These are phyloP conservation scores for Zelopaecilomyces penicillatus DNA, from an alignment of 2,329 filamentous ascomycete genomes.

Conservation along the genomic window DNA sequence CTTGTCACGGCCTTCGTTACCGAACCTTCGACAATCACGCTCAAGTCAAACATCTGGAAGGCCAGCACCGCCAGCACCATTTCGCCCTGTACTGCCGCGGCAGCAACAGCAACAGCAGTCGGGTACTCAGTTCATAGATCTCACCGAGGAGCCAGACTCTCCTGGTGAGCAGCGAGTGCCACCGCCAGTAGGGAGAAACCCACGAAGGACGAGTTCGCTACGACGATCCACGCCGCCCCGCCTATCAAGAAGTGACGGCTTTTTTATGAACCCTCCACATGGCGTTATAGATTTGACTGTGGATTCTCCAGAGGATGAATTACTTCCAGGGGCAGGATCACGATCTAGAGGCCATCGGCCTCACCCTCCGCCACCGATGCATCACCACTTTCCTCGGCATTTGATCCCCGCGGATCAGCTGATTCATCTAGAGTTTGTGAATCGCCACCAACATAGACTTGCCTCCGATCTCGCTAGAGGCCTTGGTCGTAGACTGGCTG, in stretches of 20 bases:
- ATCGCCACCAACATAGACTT: constrained; percentile 9
- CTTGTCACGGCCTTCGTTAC: neutral
- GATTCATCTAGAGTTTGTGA: constrained; percentile 18
- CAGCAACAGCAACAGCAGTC: constrained; percentile 10
- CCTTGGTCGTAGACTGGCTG: constrained; percentile 18
- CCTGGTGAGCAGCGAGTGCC: constrained; percentile 28
- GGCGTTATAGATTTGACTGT: constrained; percentile 45
- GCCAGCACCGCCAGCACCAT: neutral
- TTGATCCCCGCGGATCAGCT: constrained; percentile 14
- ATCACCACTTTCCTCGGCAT: constrained; percentile 7
- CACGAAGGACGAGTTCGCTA: constrained; percentile 33
- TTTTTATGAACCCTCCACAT: constrained; percentile 24
- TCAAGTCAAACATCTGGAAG: neutral
- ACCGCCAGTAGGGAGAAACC: constrained; percentile 24
- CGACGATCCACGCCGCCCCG: constrained; percentile 30
- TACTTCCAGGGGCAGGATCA: constrained; percentile 2
- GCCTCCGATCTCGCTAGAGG: constrained; percentile 14
- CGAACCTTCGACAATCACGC: neutral
- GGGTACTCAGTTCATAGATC: constrained; percentile 34
- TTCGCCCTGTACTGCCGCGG: neutral
- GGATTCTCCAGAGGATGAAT: constrained; percentile 33
- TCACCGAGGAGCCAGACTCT: constrained; percentile 43
- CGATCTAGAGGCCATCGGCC: constrained; percentile 9
- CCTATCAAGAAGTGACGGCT: constrained; percentile 37
- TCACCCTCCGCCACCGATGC: constrained; percentile 8